Evolutionary conservation across 106 monocot species (phyloP), one percentile per base, ranked within the genome.

Genomic region (Phalaenopsis aphrodite): DNA sequence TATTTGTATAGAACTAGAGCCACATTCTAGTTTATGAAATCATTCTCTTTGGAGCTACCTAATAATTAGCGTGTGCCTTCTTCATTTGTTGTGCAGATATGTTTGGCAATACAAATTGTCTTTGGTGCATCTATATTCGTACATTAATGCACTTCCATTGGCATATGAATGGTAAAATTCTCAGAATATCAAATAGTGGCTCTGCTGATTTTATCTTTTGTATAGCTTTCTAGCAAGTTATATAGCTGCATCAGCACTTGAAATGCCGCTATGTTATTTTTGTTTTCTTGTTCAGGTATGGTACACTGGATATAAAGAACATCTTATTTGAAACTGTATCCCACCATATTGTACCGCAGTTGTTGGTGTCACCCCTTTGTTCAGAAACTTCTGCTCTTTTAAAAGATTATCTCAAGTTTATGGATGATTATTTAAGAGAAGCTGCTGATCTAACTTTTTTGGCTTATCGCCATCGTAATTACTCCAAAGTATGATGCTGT

Each of bases 381-480:
- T 39, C 69, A 10, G 89, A 94, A 73, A 43, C 86, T 47, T 66
- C 82, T 77, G 92, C 88, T 79, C 83, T 94, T 80, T 45, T 94
- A 76, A 85, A 87, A 18, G 92, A 92, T 42, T 98, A 94, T 91
- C 84, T 98, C 23, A 98, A 94, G 85, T 98, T 98, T 78, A 92
- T 92, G 92, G 92, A 98, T 84, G 98, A 98, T 65, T 84, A 98
- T 82, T 85, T 89, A 67, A 86, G 89, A 84, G 98, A 94, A 87
- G 90, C 94, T 88, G 94, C 94, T 67, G 98, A 98, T 79, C 91
- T 89, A 72, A 94, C 98, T 9, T 94, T 90, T 91, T 84, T 94
- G 78, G 98, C 98, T 72, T 98, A 92, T 80, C 89, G 92, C 3
- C 94, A 98, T 56, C 91, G 94, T 75, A 98, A 92, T 83, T 98